Evolutionary conservation across 768 basidiomycete genomes (phyloP).

Genomic region (Suillus subalutaceus): DNA sequence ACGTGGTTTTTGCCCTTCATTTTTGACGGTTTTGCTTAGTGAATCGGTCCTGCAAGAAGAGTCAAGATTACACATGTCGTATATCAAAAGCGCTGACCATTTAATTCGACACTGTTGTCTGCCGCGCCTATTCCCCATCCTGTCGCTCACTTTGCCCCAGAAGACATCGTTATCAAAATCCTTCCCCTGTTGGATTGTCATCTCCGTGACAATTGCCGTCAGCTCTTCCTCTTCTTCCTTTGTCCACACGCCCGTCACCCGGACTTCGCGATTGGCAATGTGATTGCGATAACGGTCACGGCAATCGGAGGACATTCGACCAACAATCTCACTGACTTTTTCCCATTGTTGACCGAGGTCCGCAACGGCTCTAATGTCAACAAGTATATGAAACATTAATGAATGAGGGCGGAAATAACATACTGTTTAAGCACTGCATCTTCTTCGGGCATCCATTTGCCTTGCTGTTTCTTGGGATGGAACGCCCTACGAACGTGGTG

Average conservation of each 20-base stretch:
- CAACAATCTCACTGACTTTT: slow-evolving; percentile 69
- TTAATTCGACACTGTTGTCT: slow-evolving; percentile 88
- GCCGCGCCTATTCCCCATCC: slow-evolving; percentile 76
- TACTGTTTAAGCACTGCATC: slow-evolving; percentile 67
- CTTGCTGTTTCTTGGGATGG: slow-evolving; percentile 72
- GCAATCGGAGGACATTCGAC: slow-evolving; percentile 79
- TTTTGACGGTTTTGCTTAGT: slow-evolving; percentile 71
- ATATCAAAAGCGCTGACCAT: slow-evolving; percentile 51
- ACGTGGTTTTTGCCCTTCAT: slow-evolving; percentile 66
- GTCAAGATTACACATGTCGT: slow-evolving; percentile 5
- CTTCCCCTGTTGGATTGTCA: slow-evolving; percentile 74
- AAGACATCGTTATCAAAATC: slow-evolving; percentile 79
- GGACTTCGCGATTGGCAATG: slow-evolving; percentile 65
- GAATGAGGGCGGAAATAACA: slow-evolving; percentile 25
- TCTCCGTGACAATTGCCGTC: slow-evolving; percentile 71
- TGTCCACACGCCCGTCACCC: slow-evolving; percentile 74
- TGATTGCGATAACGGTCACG: slow-evolving; percentile 88
- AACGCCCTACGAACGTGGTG: slow-evolving; percentile 73
- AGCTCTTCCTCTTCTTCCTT: slow-evolving; percentile 78
- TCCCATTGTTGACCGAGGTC: slow-evolving; percentile 82
- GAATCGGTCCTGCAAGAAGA: slow-evolving; percentile 66
- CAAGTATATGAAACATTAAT: slow-evolving; percentile 11
- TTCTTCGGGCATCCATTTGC: slow-evolving; percentile 69
- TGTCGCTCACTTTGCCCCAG: slow-evolving; percentile 76
- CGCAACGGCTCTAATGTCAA: slow-evolving; percentile 57